Base-by-base conservation (phyloP, 2,329 filamentous ascomycete genomes). In the Fusarium tuaranense region DNA sequence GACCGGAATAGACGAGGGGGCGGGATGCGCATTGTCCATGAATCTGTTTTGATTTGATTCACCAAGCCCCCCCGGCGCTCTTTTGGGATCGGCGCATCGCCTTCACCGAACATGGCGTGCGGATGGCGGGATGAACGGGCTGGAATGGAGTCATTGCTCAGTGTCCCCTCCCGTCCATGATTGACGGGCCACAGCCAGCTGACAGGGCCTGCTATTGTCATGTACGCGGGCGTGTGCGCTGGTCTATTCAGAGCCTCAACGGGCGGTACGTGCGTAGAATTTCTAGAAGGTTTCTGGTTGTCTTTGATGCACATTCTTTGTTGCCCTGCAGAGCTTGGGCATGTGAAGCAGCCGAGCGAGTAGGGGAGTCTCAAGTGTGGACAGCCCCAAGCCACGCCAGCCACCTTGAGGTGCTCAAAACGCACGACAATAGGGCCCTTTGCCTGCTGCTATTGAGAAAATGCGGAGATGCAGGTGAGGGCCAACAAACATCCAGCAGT, bases 61-160 rank as follows among this genome's bases (percentile, higher is more conserved):
- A 69, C 68, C 55, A 58, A 71, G 68, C 34, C 65, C 69, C 70
- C 70, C 63, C 53, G 69, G 69, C 57, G 55, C 66, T 63, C 67
- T 68, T 69, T 74, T 51, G 58, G 62, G 65, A 65, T 70, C 53
- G 61, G 72, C 64, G 71, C 74, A 67, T 79, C 77, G 77, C 77
- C 67, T 71, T 76, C 70, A 34, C 77, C 77, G 77, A 78, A 66
- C 59, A 70, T 76, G 74, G 72, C 53, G 57, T 62, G 65, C 57
- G 72, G 70, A 69, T 68, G 63, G 67, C 70, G 69, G 69, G 69
- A 76, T 63, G 71, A 46, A 73, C 63, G 68, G 69, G 57, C 68
- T 72, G 62, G 71, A 72, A 75, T 71, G 74, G 60, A 65, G 63
- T 69, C 68, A 63, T 59, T 71, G 68, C 68, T 73, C 65, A 51